phyloP scores from a whole-genome alignment of 192 early-diverging fungal species.

The Cetraspora pellucida region DNA sequence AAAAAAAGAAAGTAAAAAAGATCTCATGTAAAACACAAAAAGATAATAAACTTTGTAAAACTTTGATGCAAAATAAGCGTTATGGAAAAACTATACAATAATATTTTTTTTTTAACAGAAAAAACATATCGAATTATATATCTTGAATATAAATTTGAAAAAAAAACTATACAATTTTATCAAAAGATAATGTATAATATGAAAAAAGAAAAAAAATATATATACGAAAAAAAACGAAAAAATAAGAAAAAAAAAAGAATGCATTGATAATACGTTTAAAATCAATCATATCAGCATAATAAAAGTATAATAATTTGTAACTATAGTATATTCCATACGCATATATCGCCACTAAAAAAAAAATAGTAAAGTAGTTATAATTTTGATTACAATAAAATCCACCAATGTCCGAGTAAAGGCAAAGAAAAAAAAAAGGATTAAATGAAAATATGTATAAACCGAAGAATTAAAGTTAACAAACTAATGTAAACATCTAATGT shows the following conservation, averaged over 20 bases:
- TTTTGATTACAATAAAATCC: conserved; percentile 18
- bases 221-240: background rate
- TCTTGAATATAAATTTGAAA: conserved; percentile 4
- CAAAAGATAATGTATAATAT: background rate
- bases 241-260: background rate
- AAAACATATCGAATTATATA: conserved; percentile 11
- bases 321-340: conserved; percentile 7
- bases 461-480: no score
- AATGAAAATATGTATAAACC: background rate
- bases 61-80: background rate
- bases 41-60: no score
- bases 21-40: no score
- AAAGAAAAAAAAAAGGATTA: conserved; percentile 14
- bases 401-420: conserved; percentile 21
- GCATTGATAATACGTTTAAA: background rate
- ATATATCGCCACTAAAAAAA: background rate
- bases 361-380: background rate
- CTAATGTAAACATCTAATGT: background rate
- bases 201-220: conserved; percentile 11
- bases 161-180: conserved; percentile 4
- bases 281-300: background rate
- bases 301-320: background rate
- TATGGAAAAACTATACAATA: background rate
- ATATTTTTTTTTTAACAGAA: background rate
- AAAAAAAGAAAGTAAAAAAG: no score